Evolutionary conservation across 441 rosid genomes (phyloP), one percentile per base, ranked within the genome.

Genomic region (Syzygium malaccense): DNA sequence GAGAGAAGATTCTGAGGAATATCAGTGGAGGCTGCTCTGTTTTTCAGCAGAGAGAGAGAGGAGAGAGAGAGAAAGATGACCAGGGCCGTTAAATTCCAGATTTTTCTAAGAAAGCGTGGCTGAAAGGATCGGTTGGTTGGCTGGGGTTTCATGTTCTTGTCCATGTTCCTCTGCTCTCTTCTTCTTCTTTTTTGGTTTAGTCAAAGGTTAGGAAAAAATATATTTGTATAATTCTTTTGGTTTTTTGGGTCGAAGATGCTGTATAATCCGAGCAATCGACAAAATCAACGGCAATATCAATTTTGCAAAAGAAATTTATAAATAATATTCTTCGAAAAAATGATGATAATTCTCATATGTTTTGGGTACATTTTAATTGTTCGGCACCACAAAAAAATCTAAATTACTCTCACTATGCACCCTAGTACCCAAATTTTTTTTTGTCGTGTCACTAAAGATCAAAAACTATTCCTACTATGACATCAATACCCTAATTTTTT

Each of bases 81-180:
- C 33, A 54, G 91, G 55, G 87, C 90, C 91, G 86, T 89, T 86
- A 87, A 91, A 89, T 89, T 91, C 90, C 91, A 94, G 95, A 94
- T 94, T 92, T 94, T 93, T 93, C 88, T 86, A 78, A 79, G 41
- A 85, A 92, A 92, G 90, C 90, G 92, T 92, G 94, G 95, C 91
- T 90, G 88, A 86, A 62, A 48, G 87, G 88, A 78, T 91, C 88
- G 49, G 86, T 86, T 88, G 55, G 90, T 89, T 87, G 88, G 89
- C 45, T 66, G 68, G 85, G 87, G 80, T 85, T 68, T 85, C 6
- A 30, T 25, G 85, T 26, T 60, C 64, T 8, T 33, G 7, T 15
- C 19, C 15, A 41, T 62, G 55, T 30, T 13, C 48, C 48, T 55
- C n/a, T 57, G 12, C 55, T 13, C 6, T 18, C 30, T 10, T 68